phyloP scores from a whole-genome alignment of 305 asterid species.

The Plantago rigida region DNA sequence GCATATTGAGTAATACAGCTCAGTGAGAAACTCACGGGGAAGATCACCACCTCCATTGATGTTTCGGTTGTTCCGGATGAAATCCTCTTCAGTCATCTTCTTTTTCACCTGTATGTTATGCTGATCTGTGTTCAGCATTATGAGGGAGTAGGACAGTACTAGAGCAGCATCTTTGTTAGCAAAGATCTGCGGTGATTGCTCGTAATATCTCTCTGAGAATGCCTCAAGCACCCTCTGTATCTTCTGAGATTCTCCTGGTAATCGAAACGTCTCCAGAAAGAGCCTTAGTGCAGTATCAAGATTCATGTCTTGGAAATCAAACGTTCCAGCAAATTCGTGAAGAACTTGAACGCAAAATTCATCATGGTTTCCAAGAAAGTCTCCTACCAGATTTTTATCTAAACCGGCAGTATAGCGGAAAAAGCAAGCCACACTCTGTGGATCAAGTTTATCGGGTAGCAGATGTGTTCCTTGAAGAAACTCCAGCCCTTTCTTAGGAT shows the following conservation, averaged over 20 bases:
- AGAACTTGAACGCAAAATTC: conserved; percentile 90
- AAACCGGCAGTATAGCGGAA: conserved; percentile 93
- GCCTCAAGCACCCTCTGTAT: conserved; percentile 97
- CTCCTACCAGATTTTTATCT: conserved; percentile 95
- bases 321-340: conserved; percentile 84
- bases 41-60: conserved; percentile 88
- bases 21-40: conserved; percentile 80
- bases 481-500: conserved; percentile 93
- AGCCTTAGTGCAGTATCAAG: conserved; percentile 88
- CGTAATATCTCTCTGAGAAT: conserved; percentile 90
- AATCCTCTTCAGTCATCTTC: conserved; percentile 97
- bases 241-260: conserved; percentile 99
- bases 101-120: conserved; percentile 92
- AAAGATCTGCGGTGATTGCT: conserved; percentile 74
- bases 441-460: conserved; percentile 94
- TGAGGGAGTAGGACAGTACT: conserved; percentile 77
- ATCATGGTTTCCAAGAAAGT: conserved; percentile 90
- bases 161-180: conserved; percentile 96
- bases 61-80: conserved; percentile 79
- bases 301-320: conserved; percentile 93
- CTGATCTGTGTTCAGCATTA: conserved; percentile 90
- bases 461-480: conserved; percentile 96
- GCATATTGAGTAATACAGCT: conserved; percentile 78
- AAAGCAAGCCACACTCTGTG: conserved; percentile 98
- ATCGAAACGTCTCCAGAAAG: conserved; percentile 83